Evolutionary conservation across 2,329 filamentous ascomycete genomes (phyloP).

Genomic region (Penicillium decumbens): DNA sequence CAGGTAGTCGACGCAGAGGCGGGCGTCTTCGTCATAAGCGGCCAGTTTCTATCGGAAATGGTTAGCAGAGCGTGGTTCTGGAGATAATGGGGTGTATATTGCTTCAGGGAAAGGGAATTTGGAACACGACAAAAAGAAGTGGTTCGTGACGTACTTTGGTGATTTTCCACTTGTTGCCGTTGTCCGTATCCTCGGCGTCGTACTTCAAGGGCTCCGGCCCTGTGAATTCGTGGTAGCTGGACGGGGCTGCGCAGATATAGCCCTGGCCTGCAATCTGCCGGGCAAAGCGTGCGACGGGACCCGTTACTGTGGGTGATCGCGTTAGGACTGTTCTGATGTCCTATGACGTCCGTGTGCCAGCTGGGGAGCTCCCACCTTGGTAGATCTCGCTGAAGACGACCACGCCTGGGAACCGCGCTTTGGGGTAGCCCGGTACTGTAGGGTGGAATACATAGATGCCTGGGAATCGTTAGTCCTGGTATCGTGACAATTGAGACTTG

Average conservation of each 20-base stretch:
- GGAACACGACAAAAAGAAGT: neutral
- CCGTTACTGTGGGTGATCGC: constrained; percentile 60
- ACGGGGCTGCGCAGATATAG: constrained; percentile 87
- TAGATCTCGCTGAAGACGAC: constrained; percentile 93
- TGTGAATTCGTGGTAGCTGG: constrained; percentile 89
- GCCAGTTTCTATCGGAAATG: constrained; percentile 58
- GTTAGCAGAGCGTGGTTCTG: neutral
- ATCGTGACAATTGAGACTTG: neutral
- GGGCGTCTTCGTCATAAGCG: constrained; percentile 79
- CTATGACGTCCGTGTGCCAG: neutral
- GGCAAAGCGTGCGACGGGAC: constrained; percentile 82
- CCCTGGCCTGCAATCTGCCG: constrained; percentile 88
- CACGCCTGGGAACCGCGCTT: constrained; percentile 84
- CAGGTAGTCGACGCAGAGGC: constrained; percentile 63
- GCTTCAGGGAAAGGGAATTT: neutral
- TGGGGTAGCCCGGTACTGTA: constrained; percentile 74
- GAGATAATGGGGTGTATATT: neutral
- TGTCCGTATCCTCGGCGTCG: constrained; percentile 80
- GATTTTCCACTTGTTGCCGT: constrained; percentile 81
- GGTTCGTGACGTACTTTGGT: constrained; percentile 55
- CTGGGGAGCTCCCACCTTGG: constrained; percentile 59
- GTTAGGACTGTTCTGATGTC: neutral
- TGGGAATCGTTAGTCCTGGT: constrained; percentile 35
- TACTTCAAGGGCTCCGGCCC: constrained; percentile 79
- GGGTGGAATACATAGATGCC: constrained; percentile 89